Conservation (phyloP, 768 basidiomycete species). For the Dendrothele bispora region DNA sequence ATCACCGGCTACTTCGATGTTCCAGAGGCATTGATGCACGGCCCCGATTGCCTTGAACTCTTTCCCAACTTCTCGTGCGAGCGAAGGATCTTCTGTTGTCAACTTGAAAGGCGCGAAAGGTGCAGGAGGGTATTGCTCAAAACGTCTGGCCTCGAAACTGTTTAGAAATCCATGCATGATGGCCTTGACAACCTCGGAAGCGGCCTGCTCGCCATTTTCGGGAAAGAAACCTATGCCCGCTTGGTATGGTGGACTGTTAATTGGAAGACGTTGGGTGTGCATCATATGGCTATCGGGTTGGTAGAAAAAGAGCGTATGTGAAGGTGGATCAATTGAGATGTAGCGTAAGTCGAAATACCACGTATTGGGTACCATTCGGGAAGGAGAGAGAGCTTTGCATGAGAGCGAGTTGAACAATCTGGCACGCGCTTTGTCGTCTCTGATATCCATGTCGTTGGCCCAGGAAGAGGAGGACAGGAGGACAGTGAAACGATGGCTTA, state of each 20-base stretch:
- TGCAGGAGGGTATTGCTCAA: neutral
- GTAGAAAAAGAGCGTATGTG: constrained; percentile 27
- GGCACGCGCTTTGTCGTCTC: no score
- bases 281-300: constrained; percentile 26
- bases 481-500: no score
- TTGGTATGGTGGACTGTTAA: constrained; percentile 7
- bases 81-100: constrained; percentile 21
- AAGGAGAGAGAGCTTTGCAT: constrained; percentile 15
- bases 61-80: constrained; percentile 23
- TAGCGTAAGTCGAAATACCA: constrained; percentile 41
- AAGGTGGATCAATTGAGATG: constrained; percentile 30
- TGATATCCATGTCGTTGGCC: no score
- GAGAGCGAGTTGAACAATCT: constrained; percentile 28
- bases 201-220: constrained; percentile 28
- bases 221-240: constrained; percentile 28
- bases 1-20: constrained; percentile 16
- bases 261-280: constrained; percentile 24
- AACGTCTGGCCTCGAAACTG: constrained; percentile 7
- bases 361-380: constrained; percentile 22
- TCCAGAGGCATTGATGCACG: constrained; percentile 23
- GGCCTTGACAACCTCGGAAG: constrained; percentile 27
- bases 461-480: no score
- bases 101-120: constrained; percentile 24
- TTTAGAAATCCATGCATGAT: constrained; percentile 27
- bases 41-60: constrained; percentile 29